These are phyloP conservation scores for Arabidopsis arenosa DNA, from an alignment of 345 rosid species.

Conservation along the genomic window DNA sequence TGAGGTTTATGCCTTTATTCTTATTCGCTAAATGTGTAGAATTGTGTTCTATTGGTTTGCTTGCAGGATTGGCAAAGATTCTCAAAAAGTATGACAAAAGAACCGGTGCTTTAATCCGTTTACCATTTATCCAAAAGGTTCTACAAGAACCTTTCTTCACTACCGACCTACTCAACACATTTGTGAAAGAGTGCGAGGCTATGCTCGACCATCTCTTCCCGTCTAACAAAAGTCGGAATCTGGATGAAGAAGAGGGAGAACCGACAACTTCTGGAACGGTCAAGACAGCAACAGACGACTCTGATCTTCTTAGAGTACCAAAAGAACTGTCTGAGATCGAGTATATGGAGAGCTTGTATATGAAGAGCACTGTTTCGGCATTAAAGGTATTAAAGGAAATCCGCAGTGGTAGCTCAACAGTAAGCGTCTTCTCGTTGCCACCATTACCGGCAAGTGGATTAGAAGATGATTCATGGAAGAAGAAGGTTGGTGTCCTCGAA, in stretches of 20 bases:
- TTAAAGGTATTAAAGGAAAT: slow-evolving; percentile 73
- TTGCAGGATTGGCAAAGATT: slow-evolving; percentile 78
- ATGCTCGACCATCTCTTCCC: slow-evolving; percentile 62
- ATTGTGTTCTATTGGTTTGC: slow-evolving; percentile 30
- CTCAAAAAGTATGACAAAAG: slow-evolving; percentile 86
- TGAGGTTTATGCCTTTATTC: slow-evolving; percentile 35
- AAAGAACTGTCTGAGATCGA: slow-evolving; percentile 64
- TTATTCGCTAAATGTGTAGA: slow-evolving; percentile 23
- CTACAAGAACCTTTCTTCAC: slow-evolving; percentile 81
- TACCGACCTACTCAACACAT: slow-evolving; percentile 70
- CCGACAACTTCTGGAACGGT: slow-evolving; percentile 53
- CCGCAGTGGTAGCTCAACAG: slow-evolving; percentile 80
- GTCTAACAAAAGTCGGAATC: slow-evolving; percentile 38
- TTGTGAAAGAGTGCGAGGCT: slow-evolving; percentile 77
- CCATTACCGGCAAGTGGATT: slow-evolving; percentile 63
- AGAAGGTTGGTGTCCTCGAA: slow-evolving; percentile 61
- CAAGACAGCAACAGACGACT: slow-evolving; percentile 24
- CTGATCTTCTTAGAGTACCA: slow-evolving; percentile 45
- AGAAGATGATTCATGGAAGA: slow-evolving; percentile 56
- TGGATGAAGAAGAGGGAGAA: slow-evolving; percentile 42
- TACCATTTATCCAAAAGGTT: slow-evolving; percentile 78
- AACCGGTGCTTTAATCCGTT: slow-evolving; percentile 70
- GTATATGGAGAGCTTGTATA: slow-evolving; percentile 63
- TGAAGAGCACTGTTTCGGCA: slow-evolving; percentile 72
- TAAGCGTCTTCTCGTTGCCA: slow-evolving; percentile 70